Evolutionary conservation across 2,329 filamentous ascomycete species (phyloP).

Genomic region (Daldinia sp.): DNA sequence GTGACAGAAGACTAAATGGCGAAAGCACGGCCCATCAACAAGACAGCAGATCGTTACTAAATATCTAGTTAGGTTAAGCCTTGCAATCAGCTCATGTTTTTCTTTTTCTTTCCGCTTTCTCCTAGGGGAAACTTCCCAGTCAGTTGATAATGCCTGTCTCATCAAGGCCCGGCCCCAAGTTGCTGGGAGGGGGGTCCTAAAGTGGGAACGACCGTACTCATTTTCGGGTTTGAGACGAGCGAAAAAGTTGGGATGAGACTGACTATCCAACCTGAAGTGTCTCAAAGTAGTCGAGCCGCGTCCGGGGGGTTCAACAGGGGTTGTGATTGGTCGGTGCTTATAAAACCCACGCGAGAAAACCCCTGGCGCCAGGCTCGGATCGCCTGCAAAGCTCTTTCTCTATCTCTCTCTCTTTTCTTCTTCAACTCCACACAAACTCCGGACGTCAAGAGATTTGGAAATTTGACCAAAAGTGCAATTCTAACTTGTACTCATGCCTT

Average conservation of each 20-base stretch:
- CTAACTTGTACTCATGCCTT: neutral
- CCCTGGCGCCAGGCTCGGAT: conserved; percentile 38
- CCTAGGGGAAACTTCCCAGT: conserved; percentile 16
- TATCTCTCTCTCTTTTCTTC: neutral
- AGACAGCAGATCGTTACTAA: neutral
- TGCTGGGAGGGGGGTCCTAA: neutral
- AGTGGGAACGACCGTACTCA: conserved; percentile 41
- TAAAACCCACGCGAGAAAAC: conserved; percentile 6
- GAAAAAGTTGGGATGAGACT: conserved; percentile 50
- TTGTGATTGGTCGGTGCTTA: conserved; percentile 23
- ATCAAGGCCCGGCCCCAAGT: conserved; percentile 15
- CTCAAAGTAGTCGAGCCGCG: conserved; percentile 48
- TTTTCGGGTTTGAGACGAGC: conserved; percentile 41
- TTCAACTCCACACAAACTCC: conserved; percentile 21
- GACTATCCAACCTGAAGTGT: conserved; percentile 48
- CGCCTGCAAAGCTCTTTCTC: conserved; percentile 21
- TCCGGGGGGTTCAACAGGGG: conserved; percentile 34
- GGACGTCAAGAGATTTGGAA: neutral
- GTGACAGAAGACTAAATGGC: neutral
- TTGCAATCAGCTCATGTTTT: conserved; percentile 31
- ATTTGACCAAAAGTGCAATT: neutral
- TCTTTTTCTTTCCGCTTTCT: too few species aligned
- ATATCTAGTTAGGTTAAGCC: conserved; percentile 15
- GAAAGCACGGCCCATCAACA: conserved; percentile 14
- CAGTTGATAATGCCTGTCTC: conserved; percentile 24